These are phyloP conservation scores for Moesziomyces antarcticus DNA, from an alignment of 1,284 basidiomycete genomes.

Conservation along the genomic window DNA sequence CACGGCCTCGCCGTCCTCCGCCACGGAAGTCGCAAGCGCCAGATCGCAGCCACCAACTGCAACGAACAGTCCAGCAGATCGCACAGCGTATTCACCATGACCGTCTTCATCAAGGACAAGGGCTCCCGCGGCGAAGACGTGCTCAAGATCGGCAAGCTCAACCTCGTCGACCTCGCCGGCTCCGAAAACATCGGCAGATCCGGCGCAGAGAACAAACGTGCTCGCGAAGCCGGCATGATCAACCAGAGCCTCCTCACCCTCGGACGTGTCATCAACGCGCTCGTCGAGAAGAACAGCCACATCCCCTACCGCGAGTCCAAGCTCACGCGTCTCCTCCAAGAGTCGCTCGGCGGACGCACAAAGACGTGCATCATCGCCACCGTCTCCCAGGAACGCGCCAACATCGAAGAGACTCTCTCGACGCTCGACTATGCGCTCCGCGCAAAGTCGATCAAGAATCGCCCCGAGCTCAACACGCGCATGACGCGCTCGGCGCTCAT, in stretches of 20 bases:
- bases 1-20: conserved; percentile 87
- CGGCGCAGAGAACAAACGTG: conserved; percentile 93
- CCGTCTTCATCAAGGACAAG: conserved; percentile 89
- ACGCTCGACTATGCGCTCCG: conserved; percentile 97
- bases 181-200: conserved; percentile 97
- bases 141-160: conserved; percentile 91
- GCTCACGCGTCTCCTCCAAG: conserved; percentile 95
- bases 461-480: conserved; percentile 93
- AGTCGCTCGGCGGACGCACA: conserved; percentile 96
- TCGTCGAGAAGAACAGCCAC: conserved; percentile 88
- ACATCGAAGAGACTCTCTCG: conserved; percentile 96
- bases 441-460: conserved; percentile 95
- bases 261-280: conserved; percentile 94
- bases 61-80: conserved; percentile 97
- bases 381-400: conserved; percentile 69
- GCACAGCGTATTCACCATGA: conserved; percentile 97
- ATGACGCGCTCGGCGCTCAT: conserved; percentile 91
- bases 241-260: conserved; percentile 96
- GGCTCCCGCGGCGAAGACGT: conserved; percentile 82
- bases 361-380: conserved; percentile 99
- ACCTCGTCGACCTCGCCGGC: conserved; percentile 95
- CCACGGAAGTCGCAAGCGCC: conserved; percentile 88
- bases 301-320: conserved; percentile 89
- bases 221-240: conserved; percentile 98
- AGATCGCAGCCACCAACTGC: conserved; percentile 96